phyloP scores from a whole-genome alignment of 768 basidiomycete genomes.

The Tricholoma matsutake region DNA sequence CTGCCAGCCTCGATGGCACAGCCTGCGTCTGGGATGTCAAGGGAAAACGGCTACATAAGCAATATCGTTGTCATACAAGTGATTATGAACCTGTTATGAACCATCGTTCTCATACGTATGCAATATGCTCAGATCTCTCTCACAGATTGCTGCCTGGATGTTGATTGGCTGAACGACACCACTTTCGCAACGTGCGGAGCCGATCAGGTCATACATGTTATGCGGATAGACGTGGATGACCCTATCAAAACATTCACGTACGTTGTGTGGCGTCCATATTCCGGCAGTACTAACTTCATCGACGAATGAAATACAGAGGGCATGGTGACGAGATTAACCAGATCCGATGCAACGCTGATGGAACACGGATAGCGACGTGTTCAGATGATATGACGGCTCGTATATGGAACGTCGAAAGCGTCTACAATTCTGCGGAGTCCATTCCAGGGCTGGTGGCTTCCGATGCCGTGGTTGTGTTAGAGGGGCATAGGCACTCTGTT shows the following conservation, averaged over 20 bases:
- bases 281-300: constrained; percentile 3
- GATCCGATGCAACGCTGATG: constrained; percentile 63
- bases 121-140: background rate
- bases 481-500: constrained; percentile 65
- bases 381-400: constrained; percentile 80
- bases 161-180: constrained; percentile 73
- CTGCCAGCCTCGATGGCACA: constrained; percentile 76
- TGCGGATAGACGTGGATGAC: constrained; percentile 48
- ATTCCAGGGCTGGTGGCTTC: constrained; percentile 40
- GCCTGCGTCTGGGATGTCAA: constrained; percentile 77
- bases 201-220: constrained; percentile 60
- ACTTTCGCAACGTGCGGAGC: constrained; percentile 75
- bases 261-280: constrained; percentile 22
- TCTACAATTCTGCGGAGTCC: constrained; percentile 33
- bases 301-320: constrained; percentile 41
- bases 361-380: constrained; percentile 71
- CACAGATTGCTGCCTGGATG: constrained; percentile 74
- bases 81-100: constrained; percentile 19
- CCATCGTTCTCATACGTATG: constrained; percentile 4
- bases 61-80: constrained; percentile 70
- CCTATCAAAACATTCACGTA: constrained; percentile 65
- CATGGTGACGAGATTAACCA: constrained; percentile 79
- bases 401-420: constrained; percentile 65
- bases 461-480: constrained; percentile 42
- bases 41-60: constrained; percentile 55